Conservation (phyloP, 345 rosid genomes). For the Geranium brycei region DNA sequence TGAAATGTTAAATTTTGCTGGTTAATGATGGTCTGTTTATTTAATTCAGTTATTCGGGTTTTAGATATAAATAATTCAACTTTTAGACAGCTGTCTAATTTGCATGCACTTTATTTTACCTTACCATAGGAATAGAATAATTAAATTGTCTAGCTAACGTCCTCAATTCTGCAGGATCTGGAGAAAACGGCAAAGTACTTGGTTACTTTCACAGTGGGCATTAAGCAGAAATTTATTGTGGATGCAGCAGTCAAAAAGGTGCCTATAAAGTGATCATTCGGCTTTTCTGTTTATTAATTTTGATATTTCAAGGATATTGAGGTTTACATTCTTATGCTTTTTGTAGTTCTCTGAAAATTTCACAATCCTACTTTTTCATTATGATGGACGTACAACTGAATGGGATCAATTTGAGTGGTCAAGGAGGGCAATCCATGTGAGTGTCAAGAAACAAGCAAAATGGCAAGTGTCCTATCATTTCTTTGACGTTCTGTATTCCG, state of each 20-base stretch:
- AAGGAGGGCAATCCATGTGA: slow-evolving; percentile 23
- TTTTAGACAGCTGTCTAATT: too few species aligned
- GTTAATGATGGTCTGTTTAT: too few species aligned
- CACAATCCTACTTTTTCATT: slow-evolving; percentile 23
- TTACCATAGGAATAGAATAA: background rate
- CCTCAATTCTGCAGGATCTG: background rate
- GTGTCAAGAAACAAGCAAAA: slow-evolving; percentile 21
- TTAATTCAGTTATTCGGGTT: too few species aligned
- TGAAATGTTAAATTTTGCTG: too few species aligned
- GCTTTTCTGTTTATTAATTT: background rate
- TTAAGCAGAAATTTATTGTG: background rate
- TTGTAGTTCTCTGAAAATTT: slow-evolving; percentile 26
- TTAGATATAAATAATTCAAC: too few species aligned
- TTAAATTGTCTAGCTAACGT: too few species aligned
- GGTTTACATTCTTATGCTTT: background rate
- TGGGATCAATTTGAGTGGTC: slow-evolving; percentile 34
- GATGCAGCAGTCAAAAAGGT: slow-evolving; percentile 1
- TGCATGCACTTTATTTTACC: too few species aligned
- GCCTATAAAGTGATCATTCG: background rate
- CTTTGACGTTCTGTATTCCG: background rate
- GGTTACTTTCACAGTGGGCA: background rate
- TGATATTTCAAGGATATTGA: background rate
- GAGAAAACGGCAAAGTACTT: background rate
- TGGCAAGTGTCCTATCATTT: slow-evolving; percentile 10
- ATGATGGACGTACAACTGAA: slow-evolving; percentile 22